phyloP scores from a whole-genome alignment of 805 yeast genomes.

The Kuraishia ogatae region DNA sequence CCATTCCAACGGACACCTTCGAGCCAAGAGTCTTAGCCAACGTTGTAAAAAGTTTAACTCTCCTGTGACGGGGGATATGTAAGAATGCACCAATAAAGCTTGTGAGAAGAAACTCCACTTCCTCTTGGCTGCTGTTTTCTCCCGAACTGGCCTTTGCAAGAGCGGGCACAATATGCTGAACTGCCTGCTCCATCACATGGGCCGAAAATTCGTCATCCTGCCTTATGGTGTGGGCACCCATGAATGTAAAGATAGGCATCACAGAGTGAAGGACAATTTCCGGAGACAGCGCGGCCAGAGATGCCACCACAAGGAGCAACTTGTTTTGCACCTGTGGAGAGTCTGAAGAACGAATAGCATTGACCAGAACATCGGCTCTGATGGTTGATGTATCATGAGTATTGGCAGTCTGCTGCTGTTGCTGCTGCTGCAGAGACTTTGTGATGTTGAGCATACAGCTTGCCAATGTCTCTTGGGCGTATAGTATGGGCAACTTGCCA shows the following conservation, averaged over 20 bases:
- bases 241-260: constrained; percentile 98
- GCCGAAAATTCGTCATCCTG: constrained; percentile 95
- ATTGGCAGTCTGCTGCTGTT: constrained; percentile 19
- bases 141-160: constrained; percentile 41
- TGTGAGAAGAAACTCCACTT: constrained; percentile 75
- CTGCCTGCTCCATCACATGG: constrained; percentile 87
- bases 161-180: constrained; percentile 86
- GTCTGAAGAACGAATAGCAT: constrained; percentile 79
- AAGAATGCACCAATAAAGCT: constrained; percentile 92
- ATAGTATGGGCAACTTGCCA: constrained; percentile 84
- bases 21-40: constrained; percentile 70
- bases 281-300: constrained; percentile 81
- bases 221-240: constrained; percentile 96
- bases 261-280: constrained; percentile 90
- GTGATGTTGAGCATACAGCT: constrained; percentile 74
- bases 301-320: constrained; percentile 74
- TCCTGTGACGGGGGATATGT: constrained; percentile 94
- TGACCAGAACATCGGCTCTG: constrained; percentile 85
- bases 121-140: constrained; percentile 37
- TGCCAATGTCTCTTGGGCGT: constrained; percentile 86
- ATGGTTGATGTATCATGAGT: constrained; percentile 50
- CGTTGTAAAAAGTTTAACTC: constrained; percentile 77
- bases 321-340: constrained; percentile 96
- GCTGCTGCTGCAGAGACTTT: constrained; percentile 35
- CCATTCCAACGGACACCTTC: constrained; percentile 54